These are phyloP conservation scores for Solanum paucissectum DNA, from an alignment of 257 asterid genomes.

Conservation along the genomic window DNA sequence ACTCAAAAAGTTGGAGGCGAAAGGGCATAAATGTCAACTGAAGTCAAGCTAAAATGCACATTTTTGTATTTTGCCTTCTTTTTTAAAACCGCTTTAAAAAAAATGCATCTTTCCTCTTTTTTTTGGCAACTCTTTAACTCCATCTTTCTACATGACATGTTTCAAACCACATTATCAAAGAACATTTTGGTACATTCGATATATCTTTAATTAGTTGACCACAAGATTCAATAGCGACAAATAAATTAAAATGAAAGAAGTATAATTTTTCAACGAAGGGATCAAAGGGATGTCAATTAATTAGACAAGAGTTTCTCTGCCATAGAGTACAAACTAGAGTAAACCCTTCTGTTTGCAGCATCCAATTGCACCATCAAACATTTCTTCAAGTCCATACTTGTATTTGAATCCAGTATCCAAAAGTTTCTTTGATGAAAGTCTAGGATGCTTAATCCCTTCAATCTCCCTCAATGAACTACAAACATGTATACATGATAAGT, in stretches of 20 bases:
- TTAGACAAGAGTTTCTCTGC: background rate
- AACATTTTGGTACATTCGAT: background rate
- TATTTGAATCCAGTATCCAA: conserved; percentile 36
- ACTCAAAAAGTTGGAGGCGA: background rate
- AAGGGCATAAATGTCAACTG: background rate
- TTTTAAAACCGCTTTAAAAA: background rate
- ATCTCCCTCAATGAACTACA: conserved; percentile 24
- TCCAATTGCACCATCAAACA: conserved; percentile 43
- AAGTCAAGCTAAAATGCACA: background rate
- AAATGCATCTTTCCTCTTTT: background rate
- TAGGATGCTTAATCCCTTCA: conserved; percentile 16
- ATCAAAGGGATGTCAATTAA: background rate
- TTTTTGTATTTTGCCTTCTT: background rate
- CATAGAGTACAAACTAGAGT: conserved; percentile 4
- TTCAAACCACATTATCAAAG: background rate
- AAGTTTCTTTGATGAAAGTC: conserved; percentile 35
- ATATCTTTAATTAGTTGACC: background rate
- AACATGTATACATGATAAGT: background rate
- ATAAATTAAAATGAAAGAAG: background rate
- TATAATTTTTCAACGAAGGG: background rate
- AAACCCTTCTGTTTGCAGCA: conserved; percentile 34
- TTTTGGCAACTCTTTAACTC: background rate
- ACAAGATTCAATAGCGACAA: background rate
- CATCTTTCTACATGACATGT: background rate
- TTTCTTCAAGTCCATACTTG: conserved; percentile 44